Percentiles rank a stretch among this genome's conserved stretches.
Evolutionary conservation across 495 filamentous ascomycete genomes (phyloP).

Genomic region (Aspergillus asperescens): DNA sequence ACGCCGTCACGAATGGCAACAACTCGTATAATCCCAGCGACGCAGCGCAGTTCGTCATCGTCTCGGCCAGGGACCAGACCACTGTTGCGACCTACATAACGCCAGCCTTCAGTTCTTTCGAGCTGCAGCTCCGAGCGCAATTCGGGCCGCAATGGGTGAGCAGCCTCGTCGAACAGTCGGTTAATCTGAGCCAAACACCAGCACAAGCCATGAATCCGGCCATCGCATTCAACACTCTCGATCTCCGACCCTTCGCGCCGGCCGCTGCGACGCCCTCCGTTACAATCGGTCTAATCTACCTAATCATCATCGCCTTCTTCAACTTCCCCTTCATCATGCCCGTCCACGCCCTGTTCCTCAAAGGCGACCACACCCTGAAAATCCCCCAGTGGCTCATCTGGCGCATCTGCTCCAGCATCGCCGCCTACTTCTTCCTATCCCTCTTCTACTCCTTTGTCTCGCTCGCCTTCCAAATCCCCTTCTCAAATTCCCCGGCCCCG

Average conservation of each 20-base stretch:
- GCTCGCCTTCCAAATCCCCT: slow-evolving; percentile 61
- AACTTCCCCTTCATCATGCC: slow-evolving; percentile 66
- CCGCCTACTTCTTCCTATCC: slow-evolving; percentile 62
- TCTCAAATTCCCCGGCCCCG: slow-evolving; percentile 42
- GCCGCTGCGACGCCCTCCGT: slow-evolving; percentile 54
- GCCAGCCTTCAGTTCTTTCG: slow-evolving; percentile 44
- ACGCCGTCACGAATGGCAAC: slow-evolving; percentile 54
- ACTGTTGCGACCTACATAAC: slow-evolving; percentile 50
- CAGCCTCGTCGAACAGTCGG: slow-evolving; percentile 28
- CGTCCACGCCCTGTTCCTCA: slow-evolving; percentile 56
- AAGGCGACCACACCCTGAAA: slow-evolving; percentile 52
- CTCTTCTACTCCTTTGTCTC: slow-evolving; percentile 62
- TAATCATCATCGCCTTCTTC: slow-evolving; percentile 72
- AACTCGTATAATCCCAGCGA: slow-evolving; percentile 59
- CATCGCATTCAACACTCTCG: slow-evolving; percentile 55
- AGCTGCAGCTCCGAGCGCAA: slow-evolving; percentile 36
- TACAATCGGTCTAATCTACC: slow-evolving; percentile 63
- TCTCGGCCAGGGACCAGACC: slow-evolving; percentile 54
- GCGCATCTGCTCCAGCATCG: slow-evolving; percentile 55
- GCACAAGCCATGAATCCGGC: slow-evolving; percentile 60
- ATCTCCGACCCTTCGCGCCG: slow-evolving; percentile 59
- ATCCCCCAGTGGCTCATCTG: slow-evolving; percentile 56
- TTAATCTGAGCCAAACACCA: slow-evolving; percentile 35
- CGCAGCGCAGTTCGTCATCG: slow-evolving; percentile 54
- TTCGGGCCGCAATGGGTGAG: slow-evolving; percentile 53